Percentiles rank a stretch among this genome's conserved stretches.
Conservation (phyloP, 2,329 filamentous ascomycete genomes). For the Chaetomium sp. region DNA sequence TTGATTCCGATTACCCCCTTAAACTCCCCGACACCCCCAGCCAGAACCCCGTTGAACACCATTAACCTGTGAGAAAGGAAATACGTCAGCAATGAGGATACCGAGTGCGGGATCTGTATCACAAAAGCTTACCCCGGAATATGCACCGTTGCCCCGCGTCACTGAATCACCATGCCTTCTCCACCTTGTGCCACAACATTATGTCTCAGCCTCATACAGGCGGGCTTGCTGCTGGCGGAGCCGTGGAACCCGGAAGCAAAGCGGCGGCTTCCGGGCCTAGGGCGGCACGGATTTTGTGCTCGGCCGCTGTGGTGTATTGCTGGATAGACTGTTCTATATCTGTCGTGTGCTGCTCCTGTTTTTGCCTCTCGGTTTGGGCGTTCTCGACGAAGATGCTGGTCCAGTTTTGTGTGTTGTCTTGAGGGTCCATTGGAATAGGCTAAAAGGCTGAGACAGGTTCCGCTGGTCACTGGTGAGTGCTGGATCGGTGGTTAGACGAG, state of each 20-base stretch:
- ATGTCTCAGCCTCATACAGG: background rate
- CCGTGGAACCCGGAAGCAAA: background rate
- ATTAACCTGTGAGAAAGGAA: background rate
- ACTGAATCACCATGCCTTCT: background rate
- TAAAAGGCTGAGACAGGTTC: background rate
- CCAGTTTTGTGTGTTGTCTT: constrained; percentile 3
- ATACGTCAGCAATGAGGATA: background rate
- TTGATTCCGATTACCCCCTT: background rate
- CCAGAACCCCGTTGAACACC: background rate
- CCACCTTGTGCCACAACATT: background rate
- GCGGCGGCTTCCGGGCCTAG: background rate
- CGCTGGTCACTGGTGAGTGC: background rate
- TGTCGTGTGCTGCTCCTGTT: constrained; percentile 22
- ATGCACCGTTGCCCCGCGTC: background rate
- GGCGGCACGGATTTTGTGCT: constrained; percentile 20
- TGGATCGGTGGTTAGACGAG: background rate
- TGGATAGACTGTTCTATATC: constrained; percentile 13
- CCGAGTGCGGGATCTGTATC: background rate
- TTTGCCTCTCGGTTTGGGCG: constrained; percentile 5
- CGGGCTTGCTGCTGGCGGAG: background rate
- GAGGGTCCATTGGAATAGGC: background rate
- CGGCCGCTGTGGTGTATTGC: constrained; percentile 16
- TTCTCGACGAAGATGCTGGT: constrained; percentile 9
- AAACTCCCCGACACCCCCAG: background rate
- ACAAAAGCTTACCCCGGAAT: background rate